These are phyloP conservation scores for Penicillium vulpinum DNA, from an alignment of 2,329 filamentous ascomycete species.

Conservation along the genomic window DNA sequence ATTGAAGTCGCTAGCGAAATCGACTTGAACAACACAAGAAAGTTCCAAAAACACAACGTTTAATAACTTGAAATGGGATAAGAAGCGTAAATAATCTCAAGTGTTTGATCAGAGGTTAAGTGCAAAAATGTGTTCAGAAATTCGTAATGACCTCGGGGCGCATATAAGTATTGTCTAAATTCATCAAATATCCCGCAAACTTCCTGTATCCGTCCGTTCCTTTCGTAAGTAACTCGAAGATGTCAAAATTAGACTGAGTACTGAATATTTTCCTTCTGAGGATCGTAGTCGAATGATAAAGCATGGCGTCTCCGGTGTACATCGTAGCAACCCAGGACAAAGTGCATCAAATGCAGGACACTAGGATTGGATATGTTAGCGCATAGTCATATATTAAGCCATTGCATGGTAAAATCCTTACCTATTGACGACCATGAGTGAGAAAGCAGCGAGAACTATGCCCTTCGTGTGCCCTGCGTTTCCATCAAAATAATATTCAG, in stretches of 20 bases:
- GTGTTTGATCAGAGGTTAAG: neutral
- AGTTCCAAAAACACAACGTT: neutral
- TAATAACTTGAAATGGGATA: neutral
- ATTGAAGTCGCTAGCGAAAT: neutral
- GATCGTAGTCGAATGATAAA: neutral
- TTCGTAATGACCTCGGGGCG: neutral
- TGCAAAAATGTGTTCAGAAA: neutral
- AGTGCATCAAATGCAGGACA: neutral
- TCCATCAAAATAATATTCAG: neutral
- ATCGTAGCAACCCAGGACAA: neutral
- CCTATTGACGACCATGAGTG: neutral
- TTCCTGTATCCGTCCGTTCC: neutral
- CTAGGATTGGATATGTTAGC: neutral
- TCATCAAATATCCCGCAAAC: neutral
- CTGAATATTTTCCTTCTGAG: neutral
- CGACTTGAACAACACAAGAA: neutral
- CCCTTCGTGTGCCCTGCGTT: neutral
- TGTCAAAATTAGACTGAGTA: neutral
- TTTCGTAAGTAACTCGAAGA: neutral
- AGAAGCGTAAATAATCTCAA: neutral
- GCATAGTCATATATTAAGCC: neutral
- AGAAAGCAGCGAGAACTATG: neutral
- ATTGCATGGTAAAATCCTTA: neutral
- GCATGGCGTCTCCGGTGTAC: neutral
- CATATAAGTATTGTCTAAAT: neutral